phyloP scores from a whole-genome alignment of 495 filamentous ascomycete genomes.

The Daldinia decipiens region DNA sequence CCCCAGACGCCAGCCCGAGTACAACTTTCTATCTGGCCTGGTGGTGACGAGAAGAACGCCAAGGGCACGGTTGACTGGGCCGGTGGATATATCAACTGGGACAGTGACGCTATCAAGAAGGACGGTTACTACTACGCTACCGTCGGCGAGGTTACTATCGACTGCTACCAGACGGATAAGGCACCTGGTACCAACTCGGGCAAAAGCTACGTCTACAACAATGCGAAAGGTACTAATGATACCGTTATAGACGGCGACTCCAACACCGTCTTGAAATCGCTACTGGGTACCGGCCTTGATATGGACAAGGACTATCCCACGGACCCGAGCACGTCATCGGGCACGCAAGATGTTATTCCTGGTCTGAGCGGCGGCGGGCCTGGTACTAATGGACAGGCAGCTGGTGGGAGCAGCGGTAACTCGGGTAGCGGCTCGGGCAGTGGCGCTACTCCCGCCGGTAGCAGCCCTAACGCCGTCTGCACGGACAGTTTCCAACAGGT shows the following conservation, averaged over 20 bases:
- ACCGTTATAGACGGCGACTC: constrained; percentile 80
- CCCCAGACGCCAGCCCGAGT: constrained; percentile 95
- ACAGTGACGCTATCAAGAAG: constrained; percentile 79
- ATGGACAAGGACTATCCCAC: constrained; percentile 64
- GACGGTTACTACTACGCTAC: constrained; percentile 90
- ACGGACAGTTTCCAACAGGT: constrained; percentile 49
- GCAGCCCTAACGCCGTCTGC: constrained; percentile 35
- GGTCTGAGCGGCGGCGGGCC: constrained; percentile 51
- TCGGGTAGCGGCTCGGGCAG: constrained; percentile 16
- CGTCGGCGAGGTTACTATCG: constrained; percentile 77
- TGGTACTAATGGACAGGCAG: constrained; percentile 46
- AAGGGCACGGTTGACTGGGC: constrained; percentile 91
- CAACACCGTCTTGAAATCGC: constrained; percentile 78
- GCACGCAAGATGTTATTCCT: constrained; percentile 41
- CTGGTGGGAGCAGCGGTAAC: constrained; percentile 27
- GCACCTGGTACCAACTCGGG: constrained; percentile 66
- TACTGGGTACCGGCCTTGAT: constrained; percentile 80
- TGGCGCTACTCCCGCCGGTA: not conserved
- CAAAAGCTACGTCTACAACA: constrained; percentile 80
- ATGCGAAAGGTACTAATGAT: constrained; percentile 71
- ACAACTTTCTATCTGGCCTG: constrained; percentile 96
- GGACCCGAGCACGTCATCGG: constrained; percentile 40
- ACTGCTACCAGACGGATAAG: constrained; percentile 82
- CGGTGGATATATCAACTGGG: constrained; percentile 90
- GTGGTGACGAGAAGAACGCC: constrained; percentile 80